A percentile compares a stretch with the other conserved stretches of the same genome.
Conservation (phyloP, 2,329 filamentous ascomycete genomes). For the Podosphaera leucotricha region DNA sequence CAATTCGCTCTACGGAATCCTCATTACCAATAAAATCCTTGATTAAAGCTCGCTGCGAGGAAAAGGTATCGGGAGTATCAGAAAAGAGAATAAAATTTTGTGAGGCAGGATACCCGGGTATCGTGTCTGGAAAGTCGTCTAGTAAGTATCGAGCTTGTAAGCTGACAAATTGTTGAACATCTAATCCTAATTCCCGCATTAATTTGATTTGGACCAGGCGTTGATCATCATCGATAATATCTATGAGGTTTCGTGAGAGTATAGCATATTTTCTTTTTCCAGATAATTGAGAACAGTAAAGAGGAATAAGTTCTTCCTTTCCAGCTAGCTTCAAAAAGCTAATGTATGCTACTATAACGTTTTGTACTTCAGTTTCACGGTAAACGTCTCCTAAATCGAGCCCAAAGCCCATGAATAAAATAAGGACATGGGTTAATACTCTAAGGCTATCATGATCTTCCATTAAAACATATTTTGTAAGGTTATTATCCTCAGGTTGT, state of each 20-base stretch:
- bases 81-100: constrained; percentile 27
- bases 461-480: constrained; percentile 27
- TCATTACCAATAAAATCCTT: constrained; percentile 46
- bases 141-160: constrained; percentile 36
- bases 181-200: constrained; percentile 51
- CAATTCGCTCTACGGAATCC: constrained; percentile 35
- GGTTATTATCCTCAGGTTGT: constrained; percentile 16
- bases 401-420: constrained; percentile 40
- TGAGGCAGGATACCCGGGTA: constrained; percentile 18
- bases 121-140: constrained; percentile 19
- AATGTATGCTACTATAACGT: constrained; percentile 61
- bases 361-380: constrained; percentile 28
- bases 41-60: constrained; percentile 38
- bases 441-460: constrained; percentile 41
- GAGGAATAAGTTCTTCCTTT: constrained; percentile 56
- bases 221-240: constrained; percentile 40
- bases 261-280: constrained; percentile 40
- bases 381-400: constrained; percentile 21
- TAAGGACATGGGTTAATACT: constrained; percentile 44
- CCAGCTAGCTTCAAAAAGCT: constrained; percentile 50
- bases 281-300: constrained; percentile 66
- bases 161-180: constrained; percentile 49
- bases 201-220: constrained; percentile 47
- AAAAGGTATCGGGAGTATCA: constrained; percentile 18
- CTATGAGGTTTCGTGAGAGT: constrained; percentile 53